These are phyloP conservation scores for Cladosporium sp. DNA, from an alignment of 2,329 filamentous ascomycete genomes.

Conservation along the genomic window DNA sequence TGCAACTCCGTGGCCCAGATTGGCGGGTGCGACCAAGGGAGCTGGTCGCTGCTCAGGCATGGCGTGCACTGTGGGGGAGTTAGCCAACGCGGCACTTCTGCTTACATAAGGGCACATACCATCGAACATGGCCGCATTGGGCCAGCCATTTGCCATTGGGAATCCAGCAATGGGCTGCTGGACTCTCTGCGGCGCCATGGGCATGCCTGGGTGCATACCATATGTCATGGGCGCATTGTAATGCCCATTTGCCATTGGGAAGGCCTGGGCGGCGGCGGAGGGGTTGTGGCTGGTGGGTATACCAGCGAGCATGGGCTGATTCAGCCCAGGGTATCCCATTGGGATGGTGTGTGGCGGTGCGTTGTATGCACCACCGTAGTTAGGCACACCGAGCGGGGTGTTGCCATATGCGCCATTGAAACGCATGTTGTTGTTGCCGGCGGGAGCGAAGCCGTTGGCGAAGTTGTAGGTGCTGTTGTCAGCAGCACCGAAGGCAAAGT, in stretches of 20 bases:
- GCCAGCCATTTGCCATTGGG: neutral
- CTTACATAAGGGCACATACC: neutral
- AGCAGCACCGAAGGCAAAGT: neutral
- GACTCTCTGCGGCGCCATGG: neutral
- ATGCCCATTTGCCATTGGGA: slow-evolving; percentile 4
- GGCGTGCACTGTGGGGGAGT: neutral
- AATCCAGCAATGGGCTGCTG: neutral
- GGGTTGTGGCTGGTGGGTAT: neutral
- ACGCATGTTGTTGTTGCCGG: neutral
- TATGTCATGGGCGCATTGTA: neutral
- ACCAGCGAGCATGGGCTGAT: slow-evolving; percentile 3
- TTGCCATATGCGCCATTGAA: neutral
- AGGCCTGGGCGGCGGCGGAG: neutral
- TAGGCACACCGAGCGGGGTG: neutral
- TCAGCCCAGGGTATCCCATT: neutral
- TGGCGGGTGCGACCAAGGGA: neutral
- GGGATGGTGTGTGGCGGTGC: neutral
- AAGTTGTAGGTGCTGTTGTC: slow-evolving; percentile 1
- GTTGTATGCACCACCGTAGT: neutral
- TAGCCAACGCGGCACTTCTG: neutral
- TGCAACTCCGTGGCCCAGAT: neutral
- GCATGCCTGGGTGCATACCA: neutral
- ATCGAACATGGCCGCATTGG: neutral
- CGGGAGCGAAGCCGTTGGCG: slow-evolving; percentile 4
- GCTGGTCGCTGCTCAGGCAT: neutral